Evolutionary conservation across 148 eudicot genomes (phyloP).

Genomic region (Chenopodium formosanum): DNA sequence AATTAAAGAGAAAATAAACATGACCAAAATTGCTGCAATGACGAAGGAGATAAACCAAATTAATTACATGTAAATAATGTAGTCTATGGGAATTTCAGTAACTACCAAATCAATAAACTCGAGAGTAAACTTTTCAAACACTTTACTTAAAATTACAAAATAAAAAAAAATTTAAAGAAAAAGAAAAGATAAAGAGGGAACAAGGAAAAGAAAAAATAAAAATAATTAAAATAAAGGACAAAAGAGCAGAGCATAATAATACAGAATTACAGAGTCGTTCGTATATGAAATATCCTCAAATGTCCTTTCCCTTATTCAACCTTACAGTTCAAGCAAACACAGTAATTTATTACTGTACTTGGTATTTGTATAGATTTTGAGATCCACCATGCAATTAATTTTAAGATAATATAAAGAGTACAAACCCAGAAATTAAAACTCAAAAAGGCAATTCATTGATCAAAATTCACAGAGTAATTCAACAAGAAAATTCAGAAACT

Average conservation of each 20-base stretch:
- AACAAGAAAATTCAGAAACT: neutral
- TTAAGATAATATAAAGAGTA: neutral
- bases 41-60: neutral
- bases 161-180: neutral
- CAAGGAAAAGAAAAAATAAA: neutral
- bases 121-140: neutral
- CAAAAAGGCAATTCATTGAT: neutral
- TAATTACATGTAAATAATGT: neutral
- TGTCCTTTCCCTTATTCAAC: conserved; percentile 18
- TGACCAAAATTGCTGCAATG: neutral
- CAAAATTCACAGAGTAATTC: neutral
- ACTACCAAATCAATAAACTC: neutral
- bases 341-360: neutral
- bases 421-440: no score
- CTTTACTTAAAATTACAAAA: no score
- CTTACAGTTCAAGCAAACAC: conserved; percentile 23
- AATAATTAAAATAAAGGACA: neutral
- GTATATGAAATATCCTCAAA: no score
- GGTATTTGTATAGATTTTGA: neutral
- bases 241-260: conserved; percentile 9
- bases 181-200: neutral
- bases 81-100: neutral
- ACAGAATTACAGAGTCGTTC: conserved; percentile 7
- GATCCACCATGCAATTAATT: neutral
- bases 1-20: neutral